Evolutionary conservation across 768 basidiomycete species (phyloP).

Genomic region (Leccinum longicurvipes): DNA sequence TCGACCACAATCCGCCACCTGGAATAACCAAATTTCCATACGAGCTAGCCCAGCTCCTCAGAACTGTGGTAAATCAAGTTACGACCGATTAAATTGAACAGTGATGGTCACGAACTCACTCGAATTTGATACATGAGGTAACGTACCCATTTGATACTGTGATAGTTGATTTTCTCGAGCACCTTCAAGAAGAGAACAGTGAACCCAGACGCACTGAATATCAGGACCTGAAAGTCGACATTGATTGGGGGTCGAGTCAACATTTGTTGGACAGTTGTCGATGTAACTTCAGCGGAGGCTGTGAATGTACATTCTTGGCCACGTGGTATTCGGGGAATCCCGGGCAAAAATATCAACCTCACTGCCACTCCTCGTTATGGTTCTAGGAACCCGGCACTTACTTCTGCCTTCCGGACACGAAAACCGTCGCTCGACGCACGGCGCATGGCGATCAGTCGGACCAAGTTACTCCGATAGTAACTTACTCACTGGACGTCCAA

Average conservation of each 20-base stretch:
- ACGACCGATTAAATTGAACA: not conserved
- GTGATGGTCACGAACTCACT: slow-evolving; percentile 47
- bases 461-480: no score
- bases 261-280: slow-evolving; percentile 88
- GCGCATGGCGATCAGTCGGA: no score
- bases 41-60: slow-evolving; percentile 15
- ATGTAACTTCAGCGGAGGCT: slow-evolving; percentile 78
- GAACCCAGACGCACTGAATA: slow-evolving; percentile 96
- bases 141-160: slow-evolving; percentile 94
- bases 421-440: no score
- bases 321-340: slow-evolving; percentile 90
- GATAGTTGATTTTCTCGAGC: slow-evolving; percentile 93
- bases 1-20: no score
- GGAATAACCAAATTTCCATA: no score
- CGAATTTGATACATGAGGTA: slow-evolving; percentile 95
- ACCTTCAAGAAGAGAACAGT: slow-evolving; percentile 97
- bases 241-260: slow-evolving; percentile 99
- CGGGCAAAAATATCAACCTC: slow-evolving; percentile 31
- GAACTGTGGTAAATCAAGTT: slow-evolving; percentile 20
- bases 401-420: no score
- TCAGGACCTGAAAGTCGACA: slow-evolving; percentile 97
- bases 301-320: slow-evolving; percentile 86
- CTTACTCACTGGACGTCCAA: no score
- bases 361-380: no score
- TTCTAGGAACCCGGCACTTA: no score